Percentiles rank a stretch among this genome's conserved stretches.
These are phyloP conservation scores for Metschnikowia vanudenii DNA, from an alignment of 805 yeast genomes.

Conservation along the genomic window DNA sequence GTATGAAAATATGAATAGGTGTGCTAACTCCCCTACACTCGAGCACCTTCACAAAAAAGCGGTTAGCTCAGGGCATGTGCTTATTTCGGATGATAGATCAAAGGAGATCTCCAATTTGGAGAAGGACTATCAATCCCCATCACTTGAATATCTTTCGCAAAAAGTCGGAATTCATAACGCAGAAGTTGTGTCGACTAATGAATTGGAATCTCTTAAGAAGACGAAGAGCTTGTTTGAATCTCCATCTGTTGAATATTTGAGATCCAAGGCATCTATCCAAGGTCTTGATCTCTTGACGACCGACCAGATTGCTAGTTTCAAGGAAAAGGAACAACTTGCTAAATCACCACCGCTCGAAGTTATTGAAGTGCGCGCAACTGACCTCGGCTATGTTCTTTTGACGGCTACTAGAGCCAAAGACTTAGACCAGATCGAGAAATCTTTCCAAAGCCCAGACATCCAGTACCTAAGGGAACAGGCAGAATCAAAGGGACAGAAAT, in stretches of 20 bases:
- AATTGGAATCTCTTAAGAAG: conserved; percentile 4
- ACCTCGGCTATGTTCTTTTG: conserved; percentile 25
- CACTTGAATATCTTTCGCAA: conserved; percentile 8
- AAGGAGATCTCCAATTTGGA: conserved; percentile 4
- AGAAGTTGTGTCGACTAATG: conserved; percentile 3
- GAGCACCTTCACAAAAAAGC: conserved; percentile 17
- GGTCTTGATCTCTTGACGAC: conserved; percentile 7
- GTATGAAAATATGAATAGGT: conserved; percentile 8
- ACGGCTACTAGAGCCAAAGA: conserved; percentile 8
- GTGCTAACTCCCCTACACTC: conserved; percentile 9
- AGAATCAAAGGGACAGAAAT: conserved; percentile 1
- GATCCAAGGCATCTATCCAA: conserved; percentile 3
- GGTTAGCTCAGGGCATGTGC: conserved; percentile 2
- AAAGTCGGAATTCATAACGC: background rate
- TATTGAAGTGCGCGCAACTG: conserved; percentile 23
- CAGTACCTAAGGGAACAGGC: conserved; percentile 9
- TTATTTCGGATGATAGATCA: conserved; percentile 8
- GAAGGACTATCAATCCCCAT: conserved; percentile 5
- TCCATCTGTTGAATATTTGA: conserved; percentile 14
- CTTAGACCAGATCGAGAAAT: conserved; percentile 6
- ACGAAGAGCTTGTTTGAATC: conserved; percentile 3
- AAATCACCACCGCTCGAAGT: conserved; percentile 21
- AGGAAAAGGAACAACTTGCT: conserved; percentile 2
- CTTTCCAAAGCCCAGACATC: conserved; percentile 4
- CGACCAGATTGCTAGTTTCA: conserved; percentile 4